Evolutionary conservation across 768 basidiomycete species (phyloP).

Genomic region (Tricholoma sp.): DNA sequence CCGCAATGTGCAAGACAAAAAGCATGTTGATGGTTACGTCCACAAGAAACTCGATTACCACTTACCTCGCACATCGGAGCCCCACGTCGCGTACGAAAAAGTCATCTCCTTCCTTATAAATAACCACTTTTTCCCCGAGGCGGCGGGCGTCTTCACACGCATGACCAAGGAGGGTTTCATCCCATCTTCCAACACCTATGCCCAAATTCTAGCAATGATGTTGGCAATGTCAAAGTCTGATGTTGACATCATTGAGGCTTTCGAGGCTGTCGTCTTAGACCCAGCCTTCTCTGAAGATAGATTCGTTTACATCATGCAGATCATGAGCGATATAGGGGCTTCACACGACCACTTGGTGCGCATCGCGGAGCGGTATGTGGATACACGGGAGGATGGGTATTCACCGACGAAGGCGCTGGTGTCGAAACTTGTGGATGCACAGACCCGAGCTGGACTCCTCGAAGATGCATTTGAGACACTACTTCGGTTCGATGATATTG

Average conservation of each 20-base stretch:
- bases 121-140: slow-evolving; percentile 30
- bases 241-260: slow-evolving; percentile 12
- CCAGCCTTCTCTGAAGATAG: slow-evolving; percentile 23
- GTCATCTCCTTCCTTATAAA: slow-evolving; percentile 38
- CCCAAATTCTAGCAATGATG: slow-evolving; percentile 34
- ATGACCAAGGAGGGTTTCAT: slow-evolving; percentile 38
- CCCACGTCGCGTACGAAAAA: slow-evolving; percentile 4
- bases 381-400: slow-evolving; percentile 16
- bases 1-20: not conserved
- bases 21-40: slow-evolving; percentile 1
- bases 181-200: slow-evolving; percentile 31
- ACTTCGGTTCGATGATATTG: slow-evolving; percentile 15
- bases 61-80: not conserved
- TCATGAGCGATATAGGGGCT: slow-evolving; percentile 14
- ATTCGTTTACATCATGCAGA: slow-evolving; percentile 21
- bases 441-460: slow-evolving; percentile 26
- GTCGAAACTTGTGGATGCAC: slow-evolving; percentile 31
- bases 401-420: slow-evolving; percentile 28
- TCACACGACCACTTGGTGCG: slow-evolving; percentile 11
- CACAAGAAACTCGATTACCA: slow-evolving; percentile 1
- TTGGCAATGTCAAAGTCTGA: slow-evolving; percentile 17
- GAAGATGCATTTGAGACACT: slow-evolving; percentile 25
- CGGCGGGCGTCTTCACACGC: slow-evolving; percentile 34
- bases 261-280: slow-evolving; percentile 18
- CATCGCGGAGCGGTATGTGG: slow-evolving; percentile 19